Evolutionary conservation across 1,284 basidiomycete genomes (phyloP).

Genomic region (Puccinia polysora): DNA sequence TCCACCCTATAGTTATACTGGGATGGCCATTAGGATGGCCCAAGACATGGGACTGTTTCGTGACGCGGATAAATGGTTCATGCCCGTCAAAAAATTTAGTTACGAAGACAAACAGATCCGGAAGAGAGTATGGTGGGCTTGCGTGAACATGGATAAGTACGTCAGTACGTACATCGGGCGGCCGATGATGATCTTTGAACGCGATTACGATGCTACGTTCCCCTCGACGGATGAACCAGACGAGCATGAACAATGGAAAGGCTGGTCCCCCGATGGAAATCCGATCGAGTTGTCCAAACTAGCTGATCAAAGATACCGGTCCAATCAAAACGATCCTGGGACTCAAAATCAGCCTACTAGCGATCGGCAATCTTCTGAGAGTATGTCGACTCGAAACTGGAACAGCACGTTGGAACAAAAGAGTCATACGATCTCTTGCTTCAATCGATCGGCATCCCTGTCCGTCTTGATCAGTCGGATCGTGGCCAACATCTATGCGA

Average conservation of each 20-base stretch:
- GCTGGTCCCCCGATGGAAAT: constrained; percentile 49
- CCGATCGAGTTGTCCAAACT: constrained; percentile 45
- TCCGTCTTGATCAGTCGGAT: constrained; percentile 57
- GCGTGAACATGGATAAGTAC: constrained; percentile 70
- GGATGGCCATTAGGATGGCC: constrained; percentile 59
- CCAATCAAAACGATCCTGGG: too few species aligned
- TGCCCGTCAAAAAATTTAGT: constrained; percentile 64
- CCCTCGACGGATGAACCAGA: constrained; percentile 63
- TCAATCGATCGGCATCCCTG: constrained; percentile 68
- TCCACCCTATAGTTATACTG: constrained; percentile 29
- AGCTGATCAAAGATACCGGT: constrained; percentile 39
- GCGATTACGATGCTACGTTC: constrained; percentile 71
- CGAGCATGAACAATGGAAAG: constrained; percentile 51
- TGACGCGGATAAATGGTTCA: constrained; percentile 65
- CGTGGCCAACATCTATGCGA: constrained; percentile 69
- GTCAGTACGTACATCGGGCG: constrained; percentile 67
- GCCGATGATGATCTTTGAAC: constrained; percentile 70
- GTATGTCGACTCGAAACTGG: constrained; percentile 50
- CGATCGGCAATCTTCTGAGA: constrained; percentile 54
- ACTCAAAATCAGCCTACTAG: not conserved
- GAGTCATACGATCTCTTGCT: constrained; percentile 65
- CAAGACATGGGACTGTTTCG: constrained; percentile 81
- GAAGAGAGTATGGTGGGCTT: constrained; percentile 73
- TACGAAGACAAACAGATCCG: constrained; percentile 67
- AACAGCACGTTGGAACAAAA: constrained; percentile 55